phyloP scores from a whole-genome alignment of 768 basidiomycete species.

The Auricularia auricula-judae region DNA sequence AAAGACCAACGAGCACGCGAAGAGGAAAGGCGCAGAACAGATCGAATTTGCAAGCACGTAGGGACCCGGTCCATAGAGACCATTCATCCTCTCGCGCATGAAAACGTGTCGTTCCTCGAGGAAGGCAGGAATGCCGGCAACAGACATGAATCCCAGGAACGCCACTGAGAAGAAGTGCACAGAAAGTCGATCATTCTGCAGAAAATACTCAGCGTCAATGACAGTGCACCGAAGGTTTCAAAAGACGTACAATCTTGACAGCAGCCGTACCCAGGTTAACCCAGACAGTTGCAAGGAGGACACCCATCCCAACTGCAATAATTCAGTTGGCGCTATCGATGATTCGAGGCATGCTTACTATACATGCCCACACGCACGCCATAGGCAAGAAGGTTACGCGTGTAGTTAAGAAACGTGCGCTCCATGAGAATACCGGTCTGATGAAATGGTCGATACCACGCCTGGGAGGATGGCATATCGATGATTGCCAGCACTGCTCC shows the following conservation, averaged over 20 bases:
- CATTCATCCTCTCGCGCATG: constrained; percentile 45
- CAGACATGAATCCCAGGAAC: constrained; percentile 27
- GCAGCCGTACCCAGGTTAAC: constrained; percentile 17
- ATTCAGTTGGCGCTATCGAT: no score
- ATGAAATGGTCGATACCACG: constrained; percentile 16
- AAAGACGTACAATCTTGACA: constrained; percentile 18
- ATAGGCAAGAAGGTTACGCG: constrained; percentile 45
- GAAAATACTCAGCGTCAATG: background rate
- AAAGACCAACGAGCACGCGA: constrained; percentile 37
- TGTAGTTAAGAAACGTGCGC: constrained; percentile 38
- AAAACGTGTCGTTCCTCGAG: constrained; percentile 50
- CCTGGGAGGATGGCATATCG: background rate
- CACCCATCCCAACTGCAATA: constrained; percentile 14
- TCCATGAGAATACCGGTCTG: constrained; percentile 38
- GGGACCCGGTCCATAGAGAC: constrained; percentile 41
- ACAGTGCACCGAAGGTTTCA: constrained; percentile 19
- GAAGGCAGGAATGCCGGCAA: constrained; percentile 49
- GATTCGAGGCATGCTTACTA: background rate
- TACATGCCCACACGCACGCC: constrained; percentile 50
- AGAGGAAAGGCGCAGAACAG: constrained; percentile 43
- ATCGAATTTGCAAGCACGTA: constrained; percentile 46
- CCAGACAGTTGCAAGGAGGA: constrained; percentile 41
- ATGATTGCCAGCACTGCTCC: no score
- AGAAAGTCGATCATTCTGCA: constrained; percentile 32
- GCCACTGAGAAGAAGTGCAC: constrained; percentile 50